Evolutionary conservation across 2,329 filamentous ascomycete species (phyloP).

Genomic region (Nannizziopsis arthrosporioides): DNA sequence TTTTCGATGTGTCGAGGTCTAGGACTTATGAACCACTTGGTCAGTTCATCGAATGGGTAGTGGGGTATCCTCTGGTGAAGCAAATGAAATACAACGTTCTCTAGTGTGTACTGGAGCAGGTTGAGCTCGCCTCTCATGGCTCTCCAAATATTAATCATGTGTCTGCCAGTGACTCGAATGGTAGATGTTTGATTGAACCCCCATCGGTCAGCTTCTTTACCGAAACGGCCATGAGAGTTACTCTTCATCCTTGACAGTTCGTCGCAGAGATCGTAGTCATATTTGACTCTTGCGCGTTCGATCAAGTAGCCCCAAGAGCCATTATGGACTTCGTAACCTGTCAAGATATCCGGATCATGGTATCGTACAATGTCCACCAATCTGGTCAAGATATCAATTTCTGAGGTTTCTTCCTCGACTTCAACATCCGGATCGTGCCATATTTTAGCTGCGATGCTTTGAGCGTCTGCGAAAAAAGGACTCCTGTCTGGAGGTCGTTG

Average conservation of each 20-base stretch:
- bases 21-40: conserved; percentile 64
- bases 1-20: conserved; percentile 60
- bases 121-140: conserved; percentile 91
- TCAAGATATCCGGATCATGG: conserved; percentile 82
- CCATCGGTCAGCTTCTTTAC: conserved; percentile 80
- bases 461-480: conserved; percentile 55
- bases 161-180: conserved; percentile 81
- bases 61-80: conserved; percentile 80
- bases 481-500: conserved; percentile 51
- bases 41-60: conserved; percentile 68
- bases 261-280: conserved; percentile 81
- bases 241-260: conserved; percentile 82
- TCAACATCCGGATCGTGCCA: conserved; percentile 50
- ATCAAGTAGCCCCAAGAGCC: conserved; percentile 93
- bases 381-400: conserved; percentile 74
- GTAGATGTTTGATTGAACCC: conserved; percentile 89
- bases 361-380: conserved; percentile 75
- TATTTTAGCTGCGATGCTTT: conserved; percentile 49
- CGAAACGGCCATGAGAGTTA: conserved; percentile 70
- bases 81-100: conserved; percentile 87
- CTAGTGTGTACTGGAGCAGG: conserved; percentile 86
- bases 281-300: conserved; percentile 73
- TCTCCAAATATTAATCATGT: conserved; percentile 95
- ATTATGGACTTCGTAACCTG: conserved; percentile 89
- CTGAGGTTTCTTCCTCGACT: conserved; percentile 62